Evolutionary conservation across 1,139 yeast genomes (phyloP), one percentile per base, ranked within the genome.

Genomic region (Pichia sp.): DNA sequence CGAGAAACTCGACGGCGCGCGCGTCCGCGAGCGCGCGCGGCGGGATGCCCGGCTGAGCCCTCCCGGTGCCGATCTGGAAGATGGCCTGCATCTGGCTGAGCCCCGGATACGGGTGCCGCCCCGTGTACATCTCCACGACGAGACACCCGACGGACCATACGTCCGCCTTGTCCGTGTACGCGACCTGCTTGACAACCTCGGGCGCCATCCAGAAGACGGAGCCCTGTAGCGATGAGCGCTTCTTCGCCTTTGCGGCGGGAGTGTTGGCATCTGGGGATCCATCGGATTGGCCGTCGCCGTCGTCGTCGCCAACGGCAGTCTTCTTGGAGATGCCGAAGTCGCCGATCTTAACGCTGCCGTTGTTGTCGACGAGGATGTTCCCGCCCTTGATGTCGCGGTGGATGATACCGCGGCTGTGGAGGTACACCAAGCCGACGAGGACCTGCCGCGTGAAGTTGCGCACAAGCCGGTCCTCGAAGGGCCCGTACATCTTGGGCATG

Each of bases 201-300:
- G 98, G 98, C 0, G 97, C 97, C 98, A 92, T 92, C 98, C 98
- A 92, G 66, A 85, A 92, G 0, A 91, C 96, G 6, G 96, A 88
- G 0, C 98, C 98, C 71, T 91, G 97, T 49, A 92, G 70, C 0
- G 97, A 89, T 0, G 91, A 93, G 49, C 97, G 77, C 62, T 88
- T 84, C 62, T 88, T 84, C 30, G 53, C 54, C 46, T 43, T 51
- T 12, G 51, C 49, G 14, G 6, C 16, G 8, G 34, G 9, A n/a
- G n/a, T 31, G 33, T 31, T 31, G 33, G 33, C 33, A 9, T 31
- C 33, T 9, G 33, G 33, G 33, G 33, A 31, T 9, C 8, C 33
- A 6, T 9, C 38, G 38, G n/a, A n/a, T n/a, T 34, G n/a, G 38
- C n/a, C n/a, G n/a, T 12, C n/a, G 38, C n/a, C n/a, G 38, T 34